A percentile compares a stretch with the other conserved stretches of the same genome.
Conservation (phyloP, 139 green algal genomes). For the Chlamydomonas schloesseri region DNA sequence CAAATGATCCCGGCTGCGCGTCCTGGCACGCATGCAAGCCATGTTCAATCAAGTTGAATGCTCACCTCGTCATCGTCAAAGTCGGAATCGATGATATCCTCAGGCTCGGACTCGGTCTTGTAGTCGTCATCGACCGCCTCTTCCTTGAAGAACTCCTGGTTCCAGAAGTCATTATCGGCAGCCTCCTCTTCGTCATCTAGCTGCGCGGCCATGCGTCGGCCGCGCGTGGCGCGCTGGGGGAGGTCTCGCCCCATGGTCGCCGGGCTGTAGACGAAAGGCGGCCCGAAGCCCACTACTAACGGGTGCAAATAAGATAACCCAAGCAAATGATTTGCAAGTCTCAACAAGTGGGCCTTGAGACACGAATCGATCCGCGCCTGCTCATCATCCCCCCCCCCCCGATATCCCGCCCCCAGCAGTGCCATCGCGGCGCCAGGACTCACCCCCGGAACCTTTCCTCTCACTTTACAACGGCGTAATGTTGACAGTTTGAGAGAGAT, state of each 20-base stretch:
- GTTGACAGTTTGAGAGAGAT: too few relatives aligned
- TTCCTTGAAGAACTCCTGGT: conserved; percentile 86
- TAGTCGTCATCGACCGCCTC: conserved; percentile 81
- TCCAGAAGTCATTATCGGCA: conserved; percentile 91
- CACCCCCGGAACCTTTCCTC: too few relatives aligned
- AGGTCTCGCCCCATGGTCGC: neutral
- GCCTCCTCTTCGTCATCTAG: conserved; percentile 46
- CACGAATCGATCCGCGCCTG: too few relatives aligned
- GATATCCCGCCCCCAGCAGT: too few relatives aligned
- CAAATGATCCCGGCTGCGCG: neutral
- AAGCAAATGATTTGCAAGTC: too few relatives aligned
- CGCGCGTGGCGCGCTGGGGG: conserved; percentile 50
- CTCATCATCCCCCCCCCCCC: too few relatives aligned
- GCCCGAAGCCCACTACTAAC: too few relatives aligned
- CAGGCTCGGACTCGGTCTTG: conserved; percentile 61
- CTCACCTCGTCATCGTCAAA: conserved; percentile 74
- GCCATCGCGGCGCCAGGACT: too few relatives aligned
- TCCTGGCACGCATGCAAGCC: neutral
- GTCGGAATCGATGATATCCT: conserved; percentile 83
- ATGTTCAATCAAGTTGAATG: neutral
- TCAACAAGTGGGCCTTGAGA: too few relatives aligned
- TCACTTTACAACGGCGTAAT: too few relatives aligned
- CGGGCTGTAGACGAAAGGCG: too few relatives aligned
- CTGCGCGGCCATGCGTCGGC: conserved; percentile 41
- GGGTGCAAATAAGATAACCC: too few relatives aligned